phyloP scores from a whole-genome alignment of 2,329 filamentous ascomycete species.

The Arthrobotrys conoides region DNA sequence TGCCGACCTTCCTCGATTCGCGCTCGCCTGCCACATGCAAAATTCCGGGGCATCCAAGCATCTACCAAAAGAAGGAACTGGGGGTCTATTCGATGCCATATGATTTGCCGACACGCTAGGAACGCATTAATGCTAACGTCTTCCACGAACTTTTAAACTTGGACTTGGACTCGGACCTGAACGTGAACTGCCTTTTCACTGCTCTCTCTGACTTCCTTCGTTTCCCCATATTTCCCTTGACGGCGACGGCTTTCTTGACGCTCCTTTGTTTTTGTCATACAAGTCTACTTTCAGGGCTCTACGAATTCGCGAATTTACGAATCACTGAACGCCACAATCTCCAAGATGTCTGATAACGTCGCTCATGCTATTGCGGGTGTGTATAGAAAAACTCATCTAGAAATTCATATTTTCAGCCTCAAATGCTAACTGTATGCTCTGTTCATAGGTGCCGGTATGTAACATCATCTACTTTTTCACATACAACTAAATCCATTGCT shows the following conservation, averaged over 20 bases:
- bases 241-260: constrained; percentile 11
- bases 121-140: constrained; percentile 1
- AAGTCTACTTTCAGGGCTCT: not conserved
- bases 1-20: constrained; percentile 38
- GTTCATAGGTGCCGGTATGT: constrained; percentile 44
- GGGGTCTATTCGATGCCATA: constrained; percentile 51
- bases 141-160: constrained; percentile 23
- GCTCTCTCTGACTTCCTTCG: constrained; percentile 1
- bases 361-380: constrained; percentile 88
- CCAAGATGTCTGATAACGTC: constrained; percentile 79
- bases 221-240: constrained; percentile 22
- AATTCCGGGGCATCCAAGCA: constrained; percentile 29
- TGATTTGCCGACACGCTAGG: constrained; percentile 56
- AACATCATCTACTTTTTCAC: constrained; percentile 10
- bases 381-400: not conserved
- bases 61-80: constrained; percentile 19
- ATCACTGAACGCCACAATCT: constrained; percentile 1
- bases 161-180: not conserved
- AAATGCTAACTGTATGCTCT: constrained; percentile 9
- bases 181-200: not conserved
- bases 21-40: constrained; percentile 52
- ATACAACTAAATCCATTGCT: not conserved
- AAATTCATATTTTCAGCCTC: not conserved
- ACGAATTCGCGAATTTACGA: constrained; percentile 14
- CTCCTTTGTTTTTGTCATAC: constrained; percentile 29